Percentiles rank a stretch among this genome's conserved stretches.
phyloP scores from a whole-genome alignment of 352 stramenopile genomes.

The Thraustochytrium striatum region DNA sequence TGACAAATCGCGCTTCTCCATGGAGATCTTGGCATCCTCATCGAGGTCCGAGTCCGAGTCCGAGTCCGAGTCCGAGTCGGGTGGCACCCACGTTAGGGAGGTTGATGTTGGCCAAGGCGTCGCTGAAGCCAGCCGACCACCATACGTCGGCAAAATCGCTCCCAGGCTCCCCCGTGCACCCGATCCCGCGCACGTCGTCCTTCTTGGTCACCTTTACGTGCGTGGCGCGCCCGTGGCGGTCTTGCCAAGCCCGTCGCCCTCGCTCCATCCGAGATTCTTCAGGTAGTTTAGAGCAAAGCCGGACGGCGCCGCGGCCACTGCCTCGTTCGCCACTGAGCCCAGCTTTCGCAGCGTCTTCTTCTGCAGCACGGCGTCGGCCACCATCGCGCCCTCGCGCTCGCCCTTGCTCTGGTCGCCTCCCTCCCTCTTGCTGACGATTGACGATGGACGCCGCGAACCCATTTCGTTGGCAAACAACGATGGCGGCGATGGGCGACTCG shows the following conservation, averaged over 20 bases:
- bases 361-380: conserved; percentile 21
- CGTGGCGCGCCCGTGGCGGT: conserved; percentile 2
- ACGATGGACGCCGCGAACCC: too few relatives aligned
- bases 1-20: conserved; percentile 14
- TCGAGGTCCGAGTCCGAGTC: conserved; percentile 29
- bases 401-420: too few relatives aligned
- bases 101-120: conserved; percentile 1
- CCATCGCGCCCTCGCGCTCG: too few relatives aligned
- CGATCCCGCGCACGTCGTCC: conserved; percentile 38
- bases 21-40: conserved; percentile 40
- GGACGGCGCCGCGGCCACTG: not conserved
- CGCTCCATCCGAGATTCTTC: conserved; percentile 41
- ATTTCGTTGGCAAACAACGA: too few relatives aligned
- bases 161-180: conserved; percentile 34
- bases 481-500: not conserved
- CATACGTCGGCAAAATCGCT: conserved; percentile 14
- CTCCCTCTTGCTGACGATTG: too few relatives aligned
- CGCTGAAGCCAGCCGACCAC: conserved; percentile 9
- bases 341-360: conserved; percentile 45
- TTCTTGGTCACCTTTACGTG: conserved; percentile 40
- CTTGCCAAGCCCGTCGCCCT: conserved; percentile 47
- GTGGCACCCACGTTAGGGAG: not conserved
- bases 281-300: conserved; percentile 25
- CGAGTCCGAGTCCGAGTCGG: not conserved
- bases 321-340: not conserved